Evolutionary conservation across 2,329 filamentous ascomycete species (phyloP).

Genomic region (Penicillium sp.): DNA sequence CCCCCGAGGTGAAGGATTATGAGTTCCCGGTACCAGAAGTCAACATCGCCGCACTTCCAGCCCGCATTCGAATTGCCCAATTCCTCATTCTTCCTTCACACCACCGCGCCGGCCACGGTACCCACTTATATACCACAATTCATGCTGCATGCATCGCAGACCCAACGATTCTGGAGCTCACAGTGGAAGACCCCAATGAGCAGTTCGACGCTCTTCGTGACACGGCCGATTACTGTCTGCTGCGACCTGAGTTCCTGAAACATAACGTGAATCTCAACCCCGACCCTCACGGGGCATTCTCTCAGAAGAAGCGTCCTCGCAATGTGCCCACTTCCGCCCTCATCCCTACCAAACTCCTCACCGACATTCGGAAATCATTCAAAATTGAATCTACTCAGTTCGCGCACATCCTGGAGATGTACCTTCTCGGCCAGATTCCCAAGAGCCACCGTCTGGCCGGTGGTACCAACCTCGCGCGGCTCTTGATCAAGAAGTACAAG

Average conservation of each 20-base stretch:
- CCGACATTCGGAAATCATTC: constrained; percentile 51
- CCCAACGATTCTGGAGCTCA: constrained; percentile 74
- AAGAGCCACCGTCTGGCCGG: constrained; percentile 48
- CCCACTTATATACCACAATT: constrained; percentile 77
- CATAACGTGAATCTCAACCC: constrained; percentile 51
- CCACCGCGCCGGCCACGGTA: constrained; percentile 77
- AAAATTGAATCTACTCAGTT: constrained; percentile 66
- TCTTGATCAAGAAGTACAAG: constrained; percentile 49
- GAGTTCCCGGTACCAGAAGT: constrained; percentile 46
- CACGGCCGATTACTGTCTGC: constrained; percentile 59
- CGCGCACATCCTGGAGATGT: constrained; percentile 63
- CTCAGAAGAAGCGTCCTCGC: constrained; percentile 39
- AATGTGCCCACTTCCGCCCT: constrained; percentile 54
- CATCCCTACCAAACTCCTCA: constrained; percentile 53
- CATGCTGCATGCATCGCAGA: constrained; percentile 69
- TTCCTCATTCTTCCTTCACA: constrained; percentile 89
- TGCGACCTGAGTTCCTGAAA: constrained; percentile 54
- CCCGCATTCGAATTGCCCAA: constrained; percentile 84
- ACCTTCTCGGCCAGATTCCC: constrained; percentile 60
- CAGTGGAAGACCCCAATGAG: constrained; percentile 87
- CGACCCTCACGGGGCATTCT: constrained; percentile 38
- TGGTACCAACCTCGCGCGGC: constrained; percentile 53
- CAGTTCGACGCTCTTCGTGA: constrained; percentile 67
- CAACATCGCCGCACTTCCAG: constrained; percentile 64
- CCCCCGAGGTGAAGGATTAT: constrained; percentile 47